Evolutionary conservation across 2,329 filamentous ascomycete genomes (phyloP).

Genomic region (Xylogone sp.): DNA sequence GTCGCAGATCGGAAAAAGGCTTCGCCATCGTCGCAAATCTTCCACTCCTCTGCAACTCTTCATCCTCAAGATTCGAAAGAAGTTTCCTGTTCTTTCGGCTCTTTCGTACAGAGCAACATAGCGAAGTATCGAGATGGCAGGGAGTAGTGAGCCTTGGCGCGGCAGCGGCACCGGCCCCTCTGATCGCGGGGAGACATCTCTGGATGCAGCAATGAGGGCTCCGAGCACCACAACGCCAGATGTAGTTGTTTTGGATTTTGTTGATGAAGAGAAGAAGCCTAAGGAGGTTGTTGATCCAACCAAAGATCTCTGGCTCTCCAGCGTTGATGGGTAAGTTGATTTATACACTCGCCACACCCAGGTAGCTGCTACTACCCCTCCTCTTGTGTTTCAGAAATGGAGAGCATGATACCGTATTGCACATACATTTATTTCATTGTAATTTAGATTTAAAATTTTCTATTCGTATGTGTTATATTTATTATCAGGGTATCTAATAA

Average conservation of each 20-base stretch:
- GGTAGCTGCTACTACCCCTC: neutral
- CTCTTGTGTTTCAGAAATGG: neutral
- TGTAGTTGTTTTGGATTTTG: slow-evolving; percentile 35
- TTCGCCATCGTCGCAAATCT: neutral
- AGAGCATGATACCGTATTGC: no score
- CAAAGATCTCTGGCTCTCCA: slow-evolving; percentile 46
- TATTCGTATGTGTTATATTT: no score
- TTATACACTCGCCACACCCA: neutral
- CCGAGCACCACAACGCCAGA: slow-evolving; percentile 33
- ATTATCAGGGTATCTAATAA: slow-evolving; percentile 1
- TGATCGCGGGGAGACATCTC: slow-evolving; percentile 18
- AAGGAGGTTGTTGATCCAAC: slow-evolving; percentile 34
- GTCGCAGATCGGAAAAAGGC: no score
- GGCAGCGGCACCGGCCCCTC: neutral
- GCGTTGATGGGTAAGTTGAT: slow-evolving; percentile 40
- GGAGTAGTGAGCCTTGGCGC: neutral
- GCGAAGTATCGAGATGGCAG: neutral
- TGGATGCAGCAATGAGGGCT: slow-evolving; percentile 38
- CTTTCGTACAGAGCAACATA: neutral
- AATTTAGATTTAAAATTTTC: no score
- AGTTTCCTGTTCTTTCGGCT: neutral
- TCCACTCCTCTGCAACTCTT: neutral
- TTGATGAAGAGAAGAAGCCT: slow-evolving; percentile 26
- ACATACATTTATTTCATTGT: no score
- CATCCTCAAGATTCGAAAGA: neutral